phyloP scores from a whole-genome alignment of 306 rosid species.

The Cucumis melo region DNA sequence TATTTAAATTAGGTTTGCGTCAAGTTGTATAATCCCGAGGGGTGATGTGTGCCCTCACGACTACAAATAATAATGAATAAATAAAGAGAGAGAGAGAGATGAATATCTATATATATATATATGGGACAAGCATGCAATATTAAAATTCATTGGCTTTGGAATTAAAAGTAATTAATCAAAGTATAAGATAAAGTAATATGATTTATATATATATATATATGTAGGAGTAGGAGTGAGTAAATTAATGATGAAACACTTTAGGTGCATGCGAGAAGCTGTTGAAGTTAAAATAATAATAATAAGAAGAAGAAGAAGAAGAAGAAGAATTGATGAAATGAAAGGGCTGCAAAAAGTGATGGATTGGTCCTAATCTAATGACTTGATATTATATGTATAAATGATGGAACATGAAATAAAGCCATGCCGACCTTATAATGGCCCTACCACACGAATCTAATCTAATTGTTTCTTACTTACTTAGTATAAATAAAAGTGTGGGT shows the following conservation, averaged over 20 bases:
- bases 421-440: background rate
- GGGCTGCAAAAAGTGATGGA: background rate
- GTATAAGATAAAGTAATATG: background rate
- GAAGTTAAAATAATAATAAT: background rate
- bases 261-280: background rate
- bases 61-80: background rate
- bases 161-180: too few species aligned
- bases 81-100: too few species aligned
- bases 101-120: too few species aligned
- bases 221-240: background rate
- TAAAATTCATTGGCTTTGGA: background rate
- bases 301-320: too few species aligned
- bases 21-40: too few species aligned
- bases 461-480: background rate
- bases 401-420: background rate
- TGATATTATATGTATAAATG: background rate
- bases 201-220: too few species aligned
- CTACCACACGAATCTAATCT: conserved; percentile 6
- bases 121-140: too few species aligned
- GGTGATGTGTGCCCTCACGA: background rate
- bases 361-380: background rate
- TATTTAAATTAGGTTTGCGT: too few species aligned
- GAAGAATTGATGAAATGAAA: too few species aligned
- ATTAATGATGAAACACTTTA: background rate
- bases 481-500: background rate